Evolutionary conservation across 345 rosid species (phyloP), one percentile per base, ranked within the genome.

Genomic region (Reutealis trisperma): DNA sequence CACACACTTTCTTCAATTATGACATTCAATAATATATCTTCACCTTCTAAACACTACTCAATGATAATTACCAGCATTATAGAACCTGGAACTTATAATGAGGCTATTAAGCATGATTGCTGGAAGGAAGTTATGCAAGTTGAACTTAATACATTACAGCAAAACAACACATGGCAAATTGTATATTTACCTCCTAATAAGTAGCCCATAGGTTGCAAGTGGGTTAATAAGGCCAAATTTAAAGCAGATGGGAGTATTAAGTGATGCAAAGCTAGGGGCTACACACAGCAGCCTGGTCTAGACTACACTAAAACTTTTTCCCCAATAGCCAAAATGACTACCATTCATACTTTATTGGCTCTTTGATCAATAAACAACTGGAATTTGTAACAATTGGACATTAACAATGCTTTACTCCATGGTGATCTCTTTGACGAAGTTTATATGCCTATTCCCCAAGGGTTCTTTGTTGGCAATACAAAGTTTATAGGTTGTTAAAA

Each of bases 391-490:
- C 59, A 55, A 4, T 5, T 55, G 6, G 19, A 55, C 5, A 55
- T 55, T 2, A 55, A 55, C 3, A 55, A 55, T 55, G 59, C 59
- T 3, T 55, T 55, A 6, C 2, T 55, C 0, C 59, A 55, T 55
- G 59, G 16, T 0, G 59, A 55, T 55, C 19, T 55, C 0, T 22
- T 6, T 0, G 19, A 55, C 0, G 59, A 55, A 5, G 4, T 55
- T 12, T 55, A 55, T 5, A 55, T 55, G 59, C 3, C 0, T 0
- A 1, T 55, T 0, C 59, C 59, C 1, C 59, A 1, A 13, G 59
- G 59, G 1, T 4, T 55, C 6, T 1, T 4, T 55, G 7, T 21
- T 11, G 2, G 1, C 0, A 2, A 2, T 8, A 0, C 1, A 12
- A 55, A 55, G 59, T 55, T 0, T 55, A 22, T 55, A 55, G 19